Conservation (phyloP, 1,284 basidiomycete genomes). For the Phenoliferia sp. region DNA sequence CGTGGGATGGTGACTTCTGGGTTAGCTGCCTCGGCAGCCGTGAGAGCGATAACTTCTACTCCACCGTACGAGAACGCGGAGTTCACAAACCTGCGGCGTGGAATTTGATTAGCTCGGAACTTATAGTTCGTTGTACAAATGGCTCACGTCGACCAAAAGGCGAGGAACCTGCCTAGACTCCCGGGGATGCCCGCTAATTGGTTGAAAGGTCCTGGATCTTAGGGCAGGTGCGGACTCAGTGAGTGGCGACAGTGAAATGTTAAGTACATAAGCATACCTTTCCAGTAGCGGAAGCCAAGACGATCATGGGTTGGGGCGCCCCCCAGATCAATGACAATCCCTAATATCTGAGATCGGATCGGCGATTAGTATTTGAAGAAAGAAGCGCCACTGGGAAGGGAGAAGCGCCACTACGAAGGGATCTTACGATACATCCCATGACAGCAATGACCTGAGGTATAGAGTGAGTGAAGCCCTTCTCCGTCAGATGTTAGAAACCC, state of each 20-base stretch:
- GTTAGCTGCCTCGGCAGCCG: conserved; percentile 52
- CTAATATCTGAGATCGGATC: not conserved
- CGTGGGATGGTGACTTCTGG: conserved; percentile 56
- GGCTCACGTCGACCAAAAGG: conserved; percentile 26
- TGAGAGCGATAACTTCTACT: conserved; percentile 79
- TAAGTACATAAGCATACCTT: not conserved
- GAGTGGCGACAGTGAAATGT: no score
- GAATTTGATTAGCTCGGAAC: no score
- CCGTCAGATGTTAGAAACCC: conserved; percentile 51
- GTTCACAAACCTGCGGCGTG: conserved; percentile 13
- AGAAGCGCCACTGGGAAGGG: no score
- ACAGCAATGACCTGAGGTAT: conserved; percentile 55
- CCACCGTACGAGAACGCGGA: conserved; percentile 73
- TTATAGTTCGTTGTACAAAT: no score
- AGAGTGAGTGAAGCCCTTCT: no score
- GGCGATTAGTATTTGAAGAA: conserved; percentile 33
- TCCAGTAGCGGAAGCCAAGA: conserved; percentile 53
- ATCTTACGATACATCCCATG: conserved; percentile 53
- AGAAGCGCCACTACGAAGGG: no score
- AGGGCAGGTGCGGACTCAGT: no score
- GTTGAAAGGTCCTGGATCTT: conserved; percentile 24
- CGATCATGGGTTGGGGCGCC: conserved; percentile 37
- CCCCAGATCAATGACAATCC: not conserved
- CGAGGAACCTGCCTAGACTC: conserved; percentile 26
- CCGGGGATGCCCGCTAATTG: conserved; percentile 48